Evolutionary conservation across 75 land plant genomes (phyloP).

Genomic region (Pseudotsuga menziesii): DNA sequence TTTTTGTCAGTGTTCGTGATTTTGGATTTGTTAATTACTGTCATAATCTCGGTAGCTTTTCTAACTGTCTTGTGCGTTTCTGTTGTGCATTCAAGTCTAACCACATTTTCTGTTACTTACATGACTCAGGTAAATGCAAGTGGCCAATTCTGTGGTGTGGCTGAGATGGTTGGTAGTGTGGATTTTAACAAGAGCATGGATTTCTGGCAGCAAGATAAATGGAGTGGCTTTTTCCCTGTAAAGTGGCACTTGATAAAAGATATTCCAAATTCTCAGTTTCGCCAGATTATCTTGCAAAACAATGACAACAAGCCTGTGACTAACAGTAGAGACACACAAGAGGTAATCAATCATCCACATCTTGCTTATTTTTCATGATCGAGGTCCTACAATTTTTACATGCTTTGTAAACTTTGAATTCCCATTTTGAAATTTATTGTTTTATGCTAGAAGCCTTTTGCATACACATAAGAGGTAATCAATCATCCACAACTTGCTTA

Average conservation of each 20-base stretch:
- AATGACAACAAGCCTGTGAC: conserved; percentile 69
- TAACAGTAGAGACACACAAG: conserved; percentile 60
- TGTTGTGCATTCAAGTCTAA: background rate
- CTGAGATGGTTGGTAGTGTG: conserved; percentile 70
- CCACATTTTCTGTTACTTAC: background rate
- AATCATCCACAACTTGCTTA: background rate
- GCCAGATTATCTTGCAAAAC: conserved; percentile 69
- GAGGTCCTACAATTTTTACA: background rate
- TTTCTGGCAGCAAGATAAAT: conserved; percentile 78
- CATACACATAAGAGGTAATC: conserved; percentile 59
- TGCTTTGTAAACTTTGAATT: too few species aligned
- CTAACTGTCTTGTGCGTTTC: background rate
- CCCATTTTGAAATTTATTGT: too few species aligned
- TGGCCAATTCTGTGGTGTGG: conserved; percentile 74
- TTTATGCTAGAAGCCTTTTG: too few species aligned
- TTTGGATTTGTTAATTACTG: background rate
- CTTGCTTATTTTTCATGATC: background rate
- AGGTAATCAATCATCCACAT: conserved; percentile 24
- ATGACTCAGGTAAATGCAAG: conserved; percentile 70
- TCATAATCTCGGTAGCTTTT: background rate
- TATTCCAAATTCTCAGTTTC: conserved; percentile 51
- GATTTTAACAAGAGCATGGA: conserved; percentile 69
- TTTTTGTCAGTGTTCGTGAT: background rate
- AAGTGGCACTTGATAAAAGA: conserved; percentile 76
- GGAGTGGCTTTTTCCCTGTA: conserved; percentile 73